Evolutionary conservation across 306 rosid species (phyloP).

Genomic region (Quercus mongolica): DNA sequence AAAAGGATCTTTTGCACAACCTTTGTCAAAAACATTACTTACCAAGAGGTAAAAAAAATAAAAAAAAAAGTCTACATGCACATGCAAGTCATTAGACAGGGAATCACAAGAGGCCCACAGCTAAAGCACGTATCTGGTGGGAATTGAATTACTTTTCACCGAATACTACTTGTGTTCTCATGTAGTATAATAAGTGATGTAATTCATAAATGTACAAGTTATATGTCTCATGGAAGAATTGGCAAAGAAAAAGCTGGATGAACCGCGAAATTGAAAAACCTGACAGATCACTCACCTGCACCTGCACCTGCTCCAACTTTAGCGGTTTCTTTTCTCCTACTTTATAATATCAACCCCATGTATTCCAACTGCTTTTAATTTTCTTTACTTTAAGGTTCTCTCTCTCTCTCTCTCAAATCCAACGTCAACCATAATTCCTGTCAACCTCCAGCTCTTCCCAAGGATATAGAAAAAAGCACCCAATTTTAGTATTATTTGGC

Average conservation of each 20-base stretch:
- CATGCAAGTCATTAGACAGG: too few relatives aligned
- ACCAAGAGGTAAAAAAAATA: too few relatives aligned
- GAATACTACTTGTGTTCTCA: too few relatives aligned
- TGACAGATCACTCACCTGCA: not conserved
- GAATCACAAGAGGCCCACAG: too few relatives aligned
- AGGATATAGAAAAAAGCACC: not conserved
- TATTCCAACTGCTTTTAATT: slow-evolving; percentile 30
- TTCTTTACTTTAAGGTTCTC: slow-evolving; percentile 23
- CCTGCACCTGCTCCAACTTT: slow-evolving; percentile 42
- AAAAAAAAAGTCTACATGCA: too few relatives aligned
- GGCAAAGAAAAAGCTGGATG: not conserved
- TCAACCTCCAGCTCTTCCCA: not conserved
- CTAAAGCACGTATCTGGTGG: too few relatives aligned
- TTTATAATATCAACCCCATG: slow-evolving; percentile 1
- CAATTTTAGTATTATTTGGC: not conserved
- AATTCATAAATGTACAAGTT: too few relatives aligned
- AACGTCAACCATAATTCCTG: not conserved
- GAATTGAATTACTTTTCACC: too few relatives aligned
- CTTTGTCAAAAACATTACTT: too few relatives aligned
- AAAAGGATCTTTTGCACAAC: too few relatives aligned
- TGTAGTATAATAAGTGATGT: too few relatives aligned
- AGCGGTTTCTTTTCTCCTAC: slow-evolving; percentile 34
- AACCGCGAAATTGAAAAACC: not conserved
- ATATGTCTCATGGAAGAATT: not conserved
- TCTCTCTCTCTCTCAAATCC: slow-evolving; percentile 24